Percentiles rank a stretch among this genome's conserved stretches.
Conservation (phyloP, 2,329 filamentous ascomycete species). For the Mariannaea sp. region DNA sequence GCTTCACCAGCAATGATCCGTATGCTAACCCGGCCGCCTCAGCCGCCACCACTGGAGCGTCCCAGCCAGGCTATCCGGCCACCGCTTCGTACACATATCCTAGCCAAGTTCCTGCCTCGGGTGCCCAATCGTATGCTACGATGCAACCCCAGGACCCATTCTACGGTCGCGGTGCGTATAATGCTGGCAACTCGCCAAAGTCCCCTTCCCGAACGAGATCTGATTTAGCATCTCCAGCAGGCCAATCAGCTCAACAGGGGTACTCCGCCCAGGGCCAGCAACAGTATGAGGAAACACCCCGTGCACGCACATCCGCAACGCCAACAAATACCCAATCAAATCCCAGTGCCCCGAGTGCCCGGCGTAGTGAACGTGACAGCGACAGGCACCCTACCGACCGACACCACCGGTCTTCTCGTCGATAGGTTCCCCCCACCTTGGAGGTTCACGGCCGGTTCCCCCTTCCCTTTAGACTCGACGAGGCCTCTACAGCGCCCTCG, state of each 20-base stretch:
- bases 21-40: constrained; percentile 41
- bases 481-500: constrained; percentile 29
- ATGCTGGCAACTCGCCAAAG: constrained; percentile 31
- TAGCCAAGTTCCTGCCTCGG: constrained; percentile 44
- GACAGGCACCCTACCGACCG: constrained; percentile 47
- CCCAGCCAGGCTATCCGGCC: constrained; percentile 42
- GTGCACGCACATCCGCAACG: constrained; percentile 44
- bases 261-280: constrained; percentile 53
- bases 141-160: constrained; percentile 58
- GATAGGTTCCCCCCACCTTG: constrained; percentile 39
- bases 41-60: constrained; percentile 38
- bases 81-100: constrained; percentile 42
- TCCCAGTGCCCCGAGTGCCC: constrained; percentile 44
- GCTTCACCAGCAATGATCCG: constrained; percentile 38
- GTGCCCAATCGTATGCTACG: constrained; percentile 42
- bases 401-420: constrained; percentile 47
- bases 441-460: constrained; percentile 28
- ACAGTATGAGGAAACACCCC: constrained; percentile 58
- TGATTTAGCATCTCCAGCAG: constrained; percentile 57
- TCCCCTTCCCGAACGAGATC: constrained; percentile 16
- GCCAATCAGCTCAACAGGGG: constrained; percentile 44
- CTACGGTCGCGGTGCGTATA: constrained; percentile 66
- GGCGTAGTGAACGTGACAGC: constrained; percentile 50
- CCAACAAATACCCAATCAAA: constrained; percentile 48
- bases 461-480: constrained; percentile 28